phyloP scores from a whole-genome alignment of 306 rosid species.

The Macrotyloma uniflorum region DNA sequence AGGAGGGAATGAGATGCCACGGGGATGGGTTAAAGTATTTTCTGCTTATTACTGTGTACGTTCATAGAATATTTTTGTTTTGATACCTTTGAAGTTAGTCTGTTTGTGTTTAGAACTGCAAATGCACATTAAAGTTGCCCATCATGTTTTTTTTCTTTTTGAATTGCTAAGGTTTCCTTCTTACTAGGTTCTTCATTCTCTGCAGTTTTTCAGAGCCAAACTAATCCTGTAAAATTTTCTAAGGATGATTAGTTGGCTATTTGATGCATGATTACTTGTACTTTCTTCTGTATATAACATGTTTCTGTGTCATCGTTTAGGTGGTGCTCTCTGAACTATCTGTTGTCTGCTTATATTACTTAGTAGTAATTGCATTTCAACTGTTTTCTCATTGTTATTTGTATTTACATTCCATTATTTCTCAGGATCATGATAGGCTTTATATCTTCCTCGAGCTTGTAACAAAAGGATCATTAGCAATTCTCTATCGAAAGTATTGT shows the following conservation, averaged over 20 bases:
- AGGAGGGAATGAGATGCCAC: neutral
- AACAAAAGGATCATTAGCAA: constrained; percentile 60
- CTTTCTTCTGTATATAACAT: neutral
- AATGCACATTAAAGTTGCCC: neutral
- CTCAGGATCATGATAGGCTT: constrained; percentile 50
- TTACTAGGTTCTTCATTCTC: neutral
- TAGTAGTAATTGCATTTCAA: neutral
- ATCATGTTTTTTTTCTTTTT: no score
- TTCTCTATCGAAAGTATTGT: constrained; percentile 51
- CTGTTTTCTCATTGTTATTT: neutral
- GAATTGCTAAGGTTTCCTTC: no score
- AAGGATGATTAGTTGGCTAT: neutral
- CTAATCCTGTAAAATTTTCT: neutral
- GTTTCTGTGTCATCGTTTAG: neutral
- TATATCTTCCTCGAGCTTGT: constrained; percentile 71
- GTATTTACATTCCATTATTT: constrained; percentile 10
- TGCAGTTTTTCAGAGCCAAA: neutral
- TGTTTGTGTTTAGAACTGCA: neutral
- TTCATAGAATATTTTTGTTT: neutral
- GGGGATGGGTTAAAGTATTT: neutral
- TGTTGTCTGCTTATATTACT: neutral
- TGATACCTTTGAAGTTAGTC: neutral
- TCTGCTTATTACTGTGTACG: neutral
- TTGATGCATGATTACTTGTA: neutral
- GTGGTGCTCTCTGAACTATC: neutral